Percentiles rank a stretch among this genome's conserved stretches.
Conservation (phyloP, 2,329 filamentous ascomycete species). For the Rutstroemia sp. region DNA sequence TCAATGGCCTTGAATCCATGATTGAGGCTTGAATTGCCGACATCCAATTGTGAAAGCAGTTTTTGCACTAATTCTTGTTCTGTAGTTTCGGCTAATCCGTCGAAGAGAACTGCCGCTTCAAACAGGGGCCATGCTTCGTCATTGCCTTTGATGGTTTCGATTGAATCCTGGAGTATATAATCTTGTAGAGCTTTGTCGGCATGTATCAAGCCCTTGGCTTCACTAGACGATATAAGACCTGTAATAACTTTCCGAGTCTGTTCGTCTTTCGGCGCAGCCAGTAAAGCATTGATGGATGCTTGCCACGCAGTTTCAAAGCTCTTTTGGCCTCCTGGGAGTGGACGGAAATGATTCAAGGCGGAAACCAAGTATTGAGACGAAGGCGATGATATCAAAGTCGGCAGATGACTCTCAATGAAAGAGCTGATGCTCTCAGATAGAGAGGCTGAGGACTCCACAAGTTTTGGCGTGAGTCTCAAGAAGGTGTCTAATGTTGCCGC, state of each 20-base stretch:
- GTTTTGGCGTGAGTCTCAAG: slow-evolving; percentile 35
- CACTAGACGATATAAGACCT: slow-evolving; percentile 40
- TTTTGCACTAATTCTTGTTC: slow-evolving; percentile 28
- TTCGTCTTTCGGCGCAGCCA: slow-evolving; percentile 28
- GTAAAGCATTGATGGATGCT: slow-evolving; percentile 35
- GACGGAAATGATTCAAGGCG: slow-evolving; percentile 51
- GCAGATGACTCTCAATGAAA: slow-evolving; percentile 49
- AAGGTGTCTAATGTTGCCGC: slow-evolving; percentile 49
- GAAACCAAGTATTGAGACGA: slow-evolving; percentile 61
- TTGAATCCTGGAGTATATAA: slow-evolving; percentile 36
- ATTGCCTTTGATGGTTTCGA: slow-evolving; percentile 33
- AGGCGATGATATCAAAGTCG: slow-evolving; percentile 56
- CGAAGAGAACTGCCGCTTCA: slow-evolving; percentile 37
- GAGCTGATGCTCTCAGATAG: slow-evolving; percentile 38
- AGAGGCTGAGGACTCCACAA: slow-evolving; percentile 34
- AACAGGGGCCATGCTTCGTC: slow-evolving; percentile 38
- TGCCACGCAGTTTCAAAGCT: slow-evolving; percentile 21
- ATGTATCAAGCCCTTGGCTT: slow-evolving; percentile 33
- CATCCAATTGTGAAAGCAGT: slow-evolving; percentile 24
- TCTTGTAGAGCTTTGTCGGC: slow-evolving; percentile 38
- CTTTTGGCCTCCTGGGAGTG: slow-evolving; percentile 32
- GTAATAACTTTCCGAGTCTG: slow-evolving; percentile 33
- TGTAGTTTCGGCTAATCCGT: slow-evolving; percentile 18
- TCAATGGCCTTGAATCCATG: slow-evolving; percentile 40
- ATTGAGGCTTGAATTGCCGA: slow-evolving; percentile 16